A percentile compares a stretch with the other conserved stretches of the same genome.
These are phyloP conservation scores for Saccharomycopsis lassenensis DNA, from an alignment of 805 yeast genomes.

Conservation along the genomic window DNA sequence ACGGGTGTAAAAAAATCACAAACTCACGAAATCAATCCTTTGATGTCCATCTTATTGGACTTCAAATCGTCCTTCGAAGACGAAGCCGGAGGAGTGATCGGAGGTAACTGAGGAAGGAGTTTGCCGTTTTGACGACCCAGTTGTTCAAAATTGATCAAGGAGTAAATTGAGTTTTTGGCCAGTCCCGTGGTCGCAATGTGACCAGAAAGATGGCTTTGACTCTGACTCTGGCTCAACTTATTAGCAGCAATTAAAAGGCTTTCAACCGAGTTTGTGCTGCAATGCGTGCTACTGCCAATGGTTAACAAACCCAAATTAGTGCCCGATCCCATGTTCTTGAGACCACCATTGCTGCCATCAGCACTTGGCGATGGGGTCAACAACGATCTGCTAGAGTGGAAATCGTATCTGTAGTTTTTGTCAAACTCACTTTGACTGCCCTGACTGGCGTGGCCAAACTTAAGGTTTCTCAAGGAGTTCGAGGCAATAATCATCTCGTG, in stretches of 20 bases:
- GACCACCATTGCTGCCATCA: neutral
- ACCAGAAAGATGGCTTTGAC: too few relatives aligned
- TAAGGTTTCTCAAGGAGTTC: constrained; percentile 9
- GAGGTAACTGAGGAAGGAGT: too few relatives aligned
- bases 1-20: too few relatives aligned
- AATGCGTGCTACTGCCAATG: too few relatives aligned
- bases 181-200: too few relatives aligned
- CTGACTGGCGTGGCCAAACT: constrained; percentile 4
- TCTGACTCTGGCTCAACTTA: constrained; percentile 2
- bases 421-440: neutral
- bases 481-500: constrained; percentile 12
- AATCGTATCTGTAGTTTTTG: neutral
- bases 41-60: constrained; percentile 14
- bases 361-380: constrained; percentile 9
- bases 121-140: too few relatives aligned
- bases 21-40: constrained; percentile 12
- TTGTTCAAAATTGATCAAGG: too few relatives aligned
- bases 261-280: constrained; percentile 7
- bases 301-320: too few relatives aligned
- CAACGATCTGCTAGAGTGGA: constrained; percentile 1
- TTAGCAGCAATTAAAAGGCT: constrained; percentile 7
- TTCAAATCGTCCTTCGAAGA: neutral
- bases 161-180: too few relatives aligned
- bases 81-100: constrained; percentile 5
- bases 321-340: too few relatives aligned